phyloP scores from a whole-genome alignment of 2,329 filamentous ascomycete species.

The Bipolaris victoriae region DNA sequence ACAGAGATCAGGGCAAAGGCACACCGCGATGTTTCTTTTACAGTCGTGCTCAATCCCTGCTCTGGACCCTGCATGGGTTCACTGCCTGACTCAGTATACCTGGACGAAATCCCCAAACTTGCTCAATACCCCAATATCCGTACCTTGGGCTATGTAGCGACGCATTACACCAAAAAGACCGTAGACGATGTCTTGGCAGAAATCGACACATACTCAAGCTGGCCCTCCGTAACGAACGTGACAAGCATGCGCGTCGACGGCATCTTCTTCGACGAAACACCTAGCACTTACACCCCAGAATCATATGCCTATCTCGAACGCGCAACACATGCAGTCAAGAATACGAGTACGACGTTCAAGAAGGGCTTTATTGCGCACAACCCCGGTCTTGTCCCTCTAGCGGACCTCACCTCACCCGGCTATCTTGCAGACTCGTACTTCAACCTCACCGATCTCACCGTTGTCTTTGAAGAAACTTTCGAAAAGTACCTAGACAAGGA shows the following conservation, averaged over 20 bases:
- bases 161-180: constrained; percentile 53
- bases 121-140: constrained; percentile 55
- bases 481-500: constrained; percentile 33
- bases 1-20: constrained; percentile 27
- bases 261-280: constrained; percentile 62
- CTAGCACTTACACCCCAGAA: constrained; percentile 33
- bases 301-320: constrained; percentile 33
- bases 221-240: constrained; percentile 49
- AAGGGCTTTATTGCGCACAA: constrained; percentile 41
- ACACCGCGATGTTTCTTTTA: constrained; percentile 56
- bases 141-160: constrained; percentile 60
- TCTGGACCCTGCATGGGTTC: constrained; percentile 44
- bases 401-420: constrained; percentile 24
- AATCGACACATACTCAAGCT: constrained; percentile 56
- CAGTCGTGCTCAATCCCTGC: constrained; percentile 59
- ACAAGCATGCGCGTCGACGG: constrained; percentile 54
- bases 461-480: constrained; percentile 43
- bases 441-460: constrained; percentile 41
- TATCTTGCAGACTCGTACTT: constrained; percentile 34
- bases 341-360: constrained; percentile 28
- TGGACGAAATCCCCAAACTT: constrained; percentile 52
- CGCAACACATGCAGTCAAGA: constrained; percentile 28
- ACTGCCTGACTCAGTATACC: constrained; percentile 37
- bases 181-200: constrained; percentile 47
- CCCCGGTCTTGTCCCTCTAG: constrained; percentile 30